A percentile compares a stretch with the other conserved stretches of the same genome.
phyloP scores from a whole-genome alignment of 768 basidiomycete species.

The Trametes sanguinea region DNA sequence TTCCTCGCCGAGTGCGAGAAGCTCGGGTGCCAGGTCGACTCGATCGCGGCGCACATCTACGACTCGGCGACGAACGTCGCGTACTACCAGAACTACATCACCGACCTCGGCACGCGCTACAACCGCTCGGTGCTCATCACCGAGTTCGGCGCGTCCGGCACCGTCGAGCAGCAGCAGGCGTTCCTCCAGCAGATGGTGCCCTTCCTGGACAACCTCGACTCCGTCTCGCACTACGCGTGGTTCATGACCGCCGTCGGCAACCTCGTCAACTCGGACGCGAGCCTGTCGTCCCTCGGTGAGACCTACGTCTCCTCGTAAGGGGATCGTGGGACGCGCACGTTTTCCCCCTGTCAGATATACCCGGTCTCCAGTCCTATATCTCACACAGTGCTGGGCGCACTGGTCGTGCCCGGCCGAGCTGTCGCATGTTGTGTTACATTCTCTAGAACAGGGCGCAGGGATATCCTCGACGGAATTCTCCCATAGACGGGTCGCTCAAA shows the following conservation, averaged over 20 bases:
- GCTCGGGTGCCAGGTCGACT: constrained; percentile 33
- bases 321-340: neutral
- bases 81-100: constrained; percentile 36
- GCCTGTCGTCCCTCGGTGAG: constrained; percentile 27
- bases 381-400: neutral
- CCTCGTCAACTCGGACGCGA: constrained; percentile 30
- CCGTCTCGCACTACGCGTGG: constrained; percentile 31
- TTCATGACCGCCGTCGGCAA: constrained; percentile 30
- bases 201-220: constrained; percentile 31
- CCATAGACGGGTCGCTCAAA: constrained; percentile 1
- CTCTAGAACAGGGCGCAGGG: constrained; percentile 6
- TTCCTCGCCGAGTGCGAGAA: constrained; percentile 32
- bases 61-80: constrained; percentile 33
- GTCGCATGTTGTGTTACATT: neutral
- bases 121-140: constrained; percentile 33
- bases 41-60: constrained; percentile 34
- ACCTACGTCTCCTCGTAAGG: constrained; percentile 29
- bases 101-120: constrained; percentile 31
- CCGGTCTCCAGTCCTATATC: neutral
- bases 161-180: constrained; percentile 26
- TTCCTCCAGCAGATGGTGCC: constrained; percentile 33
- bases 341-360: neutral
- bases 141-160: constrained; percentile 34
- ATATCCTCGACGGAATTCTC: neutral
- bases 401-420: neutral